These are phyloP conservation scores for Entamoeba invadens DNA, from an alignment of 208 protist species.

Conservation along the genomic window DNA sequence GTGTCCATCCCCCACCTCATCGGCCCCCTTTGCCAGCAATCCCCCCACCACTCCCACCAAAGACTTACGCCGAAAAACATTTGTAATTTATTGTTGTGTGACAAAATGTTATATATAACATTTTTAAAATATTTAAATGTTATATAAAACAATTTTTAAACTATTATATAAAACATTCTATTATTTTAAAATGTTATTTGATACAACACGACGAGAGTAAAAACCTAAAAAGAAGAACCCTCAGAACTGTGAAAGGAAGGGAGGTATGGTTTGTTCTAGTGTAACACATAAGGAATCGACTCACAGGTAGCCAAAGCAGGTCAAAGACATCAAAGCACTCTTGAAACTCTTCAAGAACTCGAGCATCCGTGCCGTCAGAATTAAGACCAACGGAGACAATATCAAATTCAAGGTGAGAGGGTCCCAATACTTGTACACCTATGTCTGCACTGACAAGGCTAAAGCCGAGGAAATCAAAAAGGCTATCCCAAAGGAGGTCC, in stretches of 20 bases:
- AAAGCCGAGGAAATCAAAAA: slow-evolving; percentile 5
- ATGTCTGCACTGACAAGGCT: not conserved
- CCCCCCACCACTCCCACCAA: too few species aligned
- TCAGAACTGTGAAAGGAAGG: not conserved
- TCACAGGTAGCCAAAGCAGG: not conserved
- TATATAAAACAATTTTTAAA: too few species aligned
- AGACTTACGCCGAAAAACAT: too few species aligned
- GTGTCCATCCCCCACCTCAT: too few species aligned
- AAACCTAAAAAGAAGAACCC: not conserved
- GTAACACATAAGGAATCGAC: not conserved
- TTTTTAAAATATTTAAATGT: too few species aligned
- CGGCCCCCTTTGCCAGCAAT: too few species aligned
- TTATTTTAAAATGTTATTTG: too few species aligned
- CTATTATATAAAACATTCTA: too few species aligned
- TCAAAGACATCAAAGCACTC: not conserved
- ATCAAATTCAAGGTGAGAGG: slow-evolving; percentile 7
- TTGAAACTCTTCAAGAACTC: not conserved
- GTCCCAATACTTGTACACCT: not conserved
- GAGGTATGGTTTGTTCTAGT: not conserved
- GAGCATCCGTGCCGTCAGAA: not conserved
- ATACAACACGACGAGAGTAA: too few species aligned
- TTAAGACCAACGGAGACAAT: not conserved
- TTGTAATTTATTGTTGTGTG: too few species aligned
- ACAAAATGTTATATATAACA: too few species aligned
- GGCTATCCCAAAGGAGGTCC: not conserved